Conservation (phyloP, 441 rosid genomes). For the Syzygium malaccense region DNA sequence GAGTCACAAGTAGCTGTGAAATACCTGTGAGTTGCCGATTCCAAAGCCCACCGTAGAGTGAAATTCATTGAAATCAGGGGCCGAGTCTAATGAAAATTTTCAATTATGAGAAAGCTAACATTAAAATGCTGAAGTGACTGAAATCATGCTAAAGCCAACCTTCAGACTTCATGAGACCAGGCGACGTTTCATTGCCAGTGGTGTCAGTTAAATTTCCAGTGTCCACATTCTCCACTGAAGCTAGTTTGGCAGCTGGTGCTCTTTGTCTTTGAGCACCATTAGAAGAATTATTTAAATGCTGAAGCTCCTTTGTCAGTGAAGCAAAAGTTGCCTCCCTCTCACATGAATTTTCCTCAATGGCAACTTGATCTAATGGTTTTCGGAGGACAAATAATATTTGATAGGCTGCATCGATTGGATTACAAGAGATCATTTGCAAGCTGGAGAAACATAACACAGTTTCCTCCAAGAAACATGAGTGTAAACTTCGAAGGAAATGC, state of each 20-base stretch:
- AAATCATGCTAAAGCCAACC: slow-evolving; percentile 13
- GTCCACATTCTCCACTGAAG: slow-evolving; percentile 6
- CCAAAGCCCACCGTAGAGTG: neutral
- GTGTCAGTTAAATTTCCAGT: neutral
- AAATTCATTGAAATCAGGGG: neutral
- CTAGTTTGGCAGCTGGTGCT: neutral
- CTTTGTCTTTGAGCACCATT: slow-evolving; percentile 2
- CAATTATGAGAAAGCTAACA: neutral
- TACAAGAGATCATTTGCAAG: neutral
- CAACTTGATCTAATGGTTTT: no score
- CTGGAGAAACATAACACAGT: neutral
- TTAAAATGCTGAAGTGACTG: neutral
- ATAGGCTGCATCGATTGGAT: slow-evolving; percentile 7
- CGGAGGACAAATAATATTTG: no score
- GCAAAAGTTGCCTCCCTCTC: no score
- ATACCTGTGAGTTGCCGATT: neutral
- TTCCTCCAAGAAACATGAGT: neutral
- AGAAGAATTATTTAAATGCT: neutral
- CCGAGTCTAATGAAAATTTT: slow-evolving; percentile 18
- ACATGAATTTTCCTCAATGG: no score
- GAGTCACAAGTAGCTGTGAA: neutral
- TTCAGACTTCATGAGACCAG: slow-evolving; percentile 6
- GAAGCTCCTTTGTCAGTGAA: no score
- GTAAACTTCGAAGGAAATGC: neutral
- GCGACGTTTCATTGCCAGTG: neutral